Conservation (phyloP, 2,329 filamentous ascomycete species). For the Penicillium janthinellum region DNA sequence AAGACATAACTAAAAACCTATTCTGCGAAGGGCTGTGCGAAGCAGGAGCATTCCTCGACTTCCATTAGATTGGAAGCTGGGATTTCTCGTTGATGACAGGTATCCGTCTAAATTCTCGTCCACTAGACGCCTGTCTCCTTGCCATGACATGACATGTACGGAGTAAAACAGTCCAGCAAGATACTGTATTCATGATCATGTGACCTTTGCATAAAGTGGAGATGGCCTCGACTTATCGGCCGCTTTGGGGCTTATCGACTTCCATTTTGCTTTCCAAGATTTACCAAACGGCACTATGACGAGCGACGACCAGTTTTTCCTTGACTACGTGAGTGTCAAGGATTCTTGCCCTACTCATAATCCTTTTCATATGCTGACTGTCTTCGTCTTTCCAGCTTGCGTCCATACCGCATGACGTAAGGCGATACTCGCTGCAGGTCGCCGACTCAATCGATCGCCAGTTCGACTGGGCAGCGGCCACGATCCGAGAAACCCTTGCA, state of each 20-base stretch:
- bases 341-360: background rate
- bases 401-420: conserved; percentile 66
- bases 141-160: background rate
- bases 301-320: conserved; percentile 75
- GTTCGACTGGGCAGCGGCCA: conserved; percentile 73
- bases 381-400: conserved; percentile 49
- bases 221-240: conserved; percentile 11
- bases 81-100: no score
- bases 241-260: conserved; percentile 21
- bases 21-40: no score
- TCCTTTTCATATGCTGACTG: conserved; percentile 12
- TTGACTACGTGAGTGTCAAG: conserved; percentile 66
- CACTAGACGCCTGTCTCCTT: background rate
- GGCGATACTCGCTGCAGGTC: conserved; percentile 69
- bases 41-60: no score
- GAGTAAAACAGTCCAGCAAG: background rate
- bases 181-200: background rate
- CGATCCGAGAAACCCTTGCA: conserved; percentile 69
- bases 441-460: conserved; percentile 80
- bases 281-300: conserved; percentile 61
- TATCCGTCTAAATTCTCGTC: no score
- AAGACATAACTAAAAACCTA: no score
- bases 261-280: conserved; percentile 11
- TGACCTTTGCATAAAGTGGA: conserved; percentile 1
- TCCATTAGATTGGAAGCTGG: no score